phyloP scores from a whole-genome alignment of 2,329 filamentous ascomycete genomes.

The Epichloe scottii region DNA sequence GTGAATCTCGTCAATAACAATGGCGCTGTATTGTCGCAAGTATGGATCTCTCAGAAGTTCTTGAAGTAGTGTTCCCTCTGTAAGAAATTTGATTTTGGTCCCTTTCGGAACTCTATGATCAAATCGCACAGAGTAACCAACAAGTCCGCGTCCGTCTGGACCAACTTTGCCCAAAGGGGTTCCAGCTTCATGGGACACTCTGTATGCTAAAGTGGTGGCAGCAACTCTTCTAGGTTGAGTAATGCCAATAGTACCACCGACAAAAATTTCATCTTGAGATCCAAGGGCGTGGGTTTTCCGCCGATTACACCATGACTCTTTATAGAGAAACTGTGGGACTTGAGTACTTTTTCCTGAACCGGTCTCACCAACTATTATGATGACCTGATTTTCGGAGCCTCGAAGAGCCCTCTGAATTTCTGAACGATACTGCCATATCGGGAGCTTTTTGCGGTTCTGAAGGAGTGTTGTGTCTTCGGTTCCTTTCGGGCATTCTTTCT shows the following conservation, averaged over 20 bases:
- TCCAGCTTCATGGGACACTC: conserved; percentile 68
- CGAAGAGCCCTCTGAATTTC: conserved; percentile 55
- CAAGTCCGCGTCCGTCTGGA: conserved; percentile 37
- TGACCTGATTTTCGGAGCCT: conserved; percentile 47
- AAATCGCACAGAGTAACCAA: conserved; percentile 92
- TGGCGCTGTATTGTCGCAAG: conserved; percentile 72
- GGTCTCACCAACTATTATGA: conserved; percentile 85
- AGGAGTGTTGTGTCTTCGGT: conserved; percentile 22
- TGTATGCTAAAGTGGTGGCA: conserved; percentile 77
- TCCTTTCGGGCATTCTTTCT: conserved; percentile 7
- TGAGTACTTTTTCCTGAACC: conserved; percentile 96
- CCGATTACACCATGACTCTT: conserved; percentile 65
- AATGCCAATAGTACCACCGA: conserved; percentile 77
- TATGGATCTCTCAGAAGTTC: conserved; percentile 80
- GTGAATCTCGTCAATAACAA: conserved; percentile 94
- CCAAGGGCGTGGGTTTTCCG: conserved; percentile 36
- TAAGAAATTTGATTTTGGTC: conserved; percentile 86
- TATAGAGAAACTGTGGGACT: conserved; percentile 76
- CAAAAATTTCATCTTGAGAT: conserved; percentile 30
- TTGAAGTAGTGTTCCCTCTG: conserved; percentile 90
- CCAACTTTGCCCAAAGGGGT: conserved; percentile 34
- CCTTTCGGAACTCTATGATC: conserved; percentile 73
- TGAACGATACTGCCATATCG: conserved; percentile 65
- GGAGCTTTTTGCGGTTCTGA: conserved; percentile 52
- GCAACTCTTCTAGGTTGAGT: conserved; percentile 91